Percentiles rank a stretch among this genome's conserved stretches.
These are phyloP conservation scores for Rhizopogon vesiculosus DNA, from an alignment of 768 basidiomycete species.

Conservation along the genomic window DNA sequence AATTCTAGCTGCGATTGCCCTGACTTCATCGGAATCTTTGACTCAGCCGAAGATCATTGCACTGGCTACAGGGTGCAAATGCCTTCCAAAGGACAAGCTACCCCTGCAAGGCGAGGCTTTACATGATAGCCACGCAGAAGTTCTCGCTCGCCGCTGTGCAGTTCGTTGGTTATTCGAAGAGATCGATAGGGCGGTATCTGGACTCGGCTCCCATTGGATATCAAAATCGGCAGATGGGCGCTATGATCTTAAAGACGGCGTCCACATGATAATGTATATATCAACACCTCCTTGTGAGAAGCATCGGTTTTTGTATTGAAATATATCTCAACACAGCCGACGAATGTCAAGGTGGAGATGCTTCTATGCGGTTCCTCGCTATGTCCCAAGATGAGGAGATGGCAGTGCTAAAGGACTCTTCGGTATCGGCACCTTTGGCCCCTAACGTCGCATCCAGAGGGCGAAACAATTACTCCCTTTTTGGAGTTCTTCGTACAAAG, in stretches of 20 bases:
- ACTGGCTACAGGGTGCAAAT: conserved; percentile 82
- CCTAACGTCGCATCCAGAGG: conserved; percentile 56
- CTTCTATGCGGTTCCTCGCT: conserved; percentile 77
- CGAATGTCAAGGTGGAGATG: conserved; percentile 77
- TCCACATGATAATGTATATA: conserved; percentile 66
- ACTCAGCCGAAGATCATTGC: conserved; percentile 52
- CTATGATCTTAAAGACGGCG: conserved; percentile 42
- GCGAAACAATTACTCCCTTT: conserved; percentile 69
- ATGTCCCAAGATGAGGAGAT: conserved; percentile 67
- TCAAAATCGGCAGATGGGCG: conserved; percentile 33
- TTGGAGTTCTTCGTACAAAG: conserved; percentile 85
- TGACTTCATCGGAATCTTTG: conserved; percentile 31
- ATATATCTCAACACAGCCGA: conserved; percentile 11
- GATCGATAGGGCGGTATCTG: conserved; percentile 26
- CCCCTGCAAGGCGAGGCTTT: conserved; percentile 70
- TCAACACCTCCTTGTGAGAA: conserved; percentile 59
- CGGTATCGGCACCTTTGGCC: conserved; percentile 28
- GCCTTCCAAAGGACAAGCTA: conserved; percentile 59
- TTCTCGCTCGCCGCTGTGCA: conserved; percentile 79
- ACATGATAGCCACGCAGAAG: conserved; percentile 91
- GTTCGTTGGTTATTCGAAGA: conserved; percentile 80
- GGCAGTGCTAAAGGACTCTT: conserved; percentile 61
- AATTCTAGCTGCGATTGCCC: conserved; percentile 51
- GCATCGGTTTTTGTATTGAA: conserved; percentile 42
- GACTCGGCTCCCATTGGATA: conserved; percentile 38